Evolutionary conservation across 208 protist genomes (phyloP).

Genomic region (Leishmania turanica): DNA sequence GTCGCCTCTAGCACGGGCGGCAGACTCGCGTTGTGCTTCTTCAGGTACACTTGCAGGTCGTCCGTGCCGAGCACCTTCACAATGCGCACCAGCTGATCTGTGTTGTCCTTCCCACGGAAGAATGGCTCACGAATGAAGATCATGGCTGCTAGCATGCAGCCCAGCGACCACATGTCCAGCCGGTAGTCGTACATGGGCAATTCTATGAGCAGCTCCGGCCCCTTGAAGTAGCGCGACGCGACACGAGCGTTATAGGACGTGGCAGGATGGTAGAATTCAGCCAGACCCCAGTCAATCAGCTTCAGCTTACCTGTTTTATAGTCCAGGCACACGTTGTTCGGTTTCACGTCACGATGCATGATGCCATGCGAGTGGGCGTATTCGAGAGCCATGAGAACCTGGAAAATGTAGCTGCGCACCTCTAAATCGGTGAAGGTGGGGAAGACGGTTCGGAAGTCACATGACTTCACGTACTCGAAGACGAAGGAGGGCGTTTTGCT

Average conservation of each 20-base stretch:
- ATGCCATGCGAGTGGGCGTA: constrained; percentile 98
- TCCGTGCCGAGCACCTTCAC: constrained; percentile 97
- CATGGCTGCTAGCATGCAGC: constrained; percentile 99
- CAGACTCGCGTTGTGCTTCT: constrained; percentile 97
- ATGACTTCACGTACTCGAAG: constrained; percentile 99
- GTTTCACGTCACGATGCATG: constrained; percentile 99
- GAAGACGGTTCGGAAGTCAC: constrained; percentile 97
- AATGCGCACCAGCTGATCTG: constrained; percentile 98
- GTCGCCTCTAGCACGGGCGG: constrained; percentile 91
- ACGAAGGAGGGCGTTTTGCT: constrained; percentile 99
- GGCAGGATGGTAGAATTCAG: constrained; percentile 99
- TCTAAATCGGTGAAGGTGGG: constrained; percentile 97
- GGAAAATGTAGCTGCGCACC: constrained; percentile 98
- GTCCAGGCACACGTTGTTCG: constrained; percentile 99
- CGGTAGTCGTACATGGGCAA: constrained; percentile 99
- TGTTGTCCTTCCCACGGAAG: constrained; percentile 99
- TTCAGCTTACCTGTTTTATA: constrained; percentile 94
- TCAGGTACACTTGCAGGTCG: constrained; percentile 95
- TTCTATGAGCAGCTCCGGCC: constrained; percentile 98
- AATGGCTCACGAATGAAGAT: constrained; percentile 99
- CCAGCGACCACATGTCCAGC: constrained; percentile 99
- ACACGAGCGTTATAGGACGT: constrained; percentile 99
- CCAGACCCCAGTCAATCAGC: constrained; percentile 99
- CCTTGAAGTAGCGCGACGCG: constrained; percentile 99
- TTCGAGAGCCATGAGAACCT: constrained; percentile 96